These are phyloP conservation scores for Sechiopsis laciniata DNA, from an alignment of 306 rosid species.

Conservation along the genomic window DNA sequence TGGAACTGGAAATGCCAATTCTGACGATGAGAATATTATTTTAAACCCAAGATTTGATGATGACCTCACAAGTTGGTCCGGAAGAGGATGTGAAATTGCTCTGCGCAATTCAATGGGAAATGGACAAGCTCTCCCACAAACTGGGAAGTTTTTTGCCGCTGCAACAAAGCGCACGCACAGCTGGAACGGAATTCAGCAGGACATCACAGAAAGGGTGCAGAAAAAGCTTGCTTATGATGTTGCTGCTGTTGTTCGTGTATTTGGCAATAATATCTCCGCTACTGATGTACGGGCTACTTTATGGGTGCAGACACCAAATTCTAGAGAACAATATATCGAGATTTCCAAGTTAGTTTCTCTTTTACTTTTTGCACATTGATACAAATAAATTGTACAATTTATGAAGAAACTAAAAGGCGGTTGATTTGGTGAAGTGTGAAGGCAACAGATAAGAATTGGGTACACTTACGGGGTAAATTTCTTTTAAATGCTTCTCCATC, in stretches of 20 bases:
- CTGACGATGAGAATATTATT: conserved; percentile 48
- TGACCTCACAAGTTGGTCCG: conserved; percentile 78
- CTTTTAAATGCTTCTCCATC: conserved; percentile 79
- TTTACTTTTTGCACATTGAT: not conserved
- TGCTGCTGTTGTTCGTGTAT: conserved; percentile 64
- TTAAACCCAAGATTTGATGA: conserved; percentile 69
- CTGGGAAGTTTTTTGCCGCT: conserved; percentile 69
- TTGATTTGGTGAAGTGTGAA: conserved; percentile 51
- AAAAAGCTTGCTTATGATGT: conserved; percentile 77
- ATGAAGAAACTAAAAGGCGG: conserved; percentile 23
- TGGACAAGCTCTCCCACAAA: conserved; percentile 61
- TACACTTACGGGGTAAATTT: conserved; percentile 75
- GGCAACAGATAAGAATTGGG: conserved; percentile 92
- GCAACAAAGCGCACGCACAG: conserved; percentile 75
- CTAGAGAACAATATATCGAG: conserved; percentile 78
- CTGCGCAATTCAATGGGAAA: conserved; percentile 62
- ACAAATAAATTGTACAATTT: not conserved
- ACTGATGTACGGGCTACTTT: conserved; percentile 71
- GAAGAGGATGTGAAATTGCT: conserved; percentile 86
- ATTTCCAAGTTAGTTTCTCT: conserved; percentile 61
- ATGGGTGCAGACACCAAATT: conserved; percentile 64
- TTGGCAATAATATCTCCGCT: conserved; percentile 63
- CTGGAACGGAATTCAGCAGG: conserved; percentile 95
- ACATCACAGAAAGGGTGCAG: conserved; percentile 75
- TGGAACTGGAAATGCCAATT: conserved; percentile 29